Conservation (phyloP, 164 flowering plant genomes). For the Nelumbo lutea region DNA sequence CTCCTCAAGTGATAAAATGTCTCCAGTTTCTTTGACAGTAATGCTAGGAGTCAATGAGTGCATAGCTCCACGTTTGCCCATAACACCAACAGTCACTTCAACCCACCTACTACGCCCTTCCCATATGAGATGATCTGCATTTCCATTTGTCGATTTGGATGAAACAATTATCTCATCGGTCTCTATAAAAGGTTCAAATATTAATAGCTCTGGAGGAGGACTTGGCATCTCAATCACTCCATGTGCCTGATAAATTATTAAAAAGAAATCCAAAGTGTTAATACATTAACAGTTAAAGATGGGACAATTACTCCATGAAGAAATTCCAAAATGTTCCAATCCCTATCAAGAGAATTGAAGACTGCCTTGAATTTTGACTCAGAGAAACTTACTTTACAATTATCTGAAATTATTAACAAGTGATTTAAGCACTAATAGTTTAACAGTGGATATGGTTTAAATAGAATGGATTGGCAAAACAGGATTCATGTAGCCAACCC, state of each 20-base stretch:
- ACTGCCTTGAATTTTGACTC: no score
- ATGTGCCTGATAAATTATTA: conserved; percentile 46
- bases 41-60: conserved; percentile 80
- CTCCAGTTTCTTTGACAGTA: conserved; percentile 89
- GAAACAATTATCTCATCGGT: conserved; percentile 77
- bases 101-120: conserved; percentile 84
- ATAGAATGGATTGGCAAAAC: no score
- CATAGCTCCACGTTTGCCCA: conserved; percentile 74
- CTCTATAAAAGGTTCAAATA: conserved; percentile 92
- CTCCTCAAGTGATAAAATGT: conserved; percentile 87
- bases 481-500: no score
- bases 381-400: no score
- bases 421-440: no score
- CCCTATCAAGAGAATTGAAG: no score
- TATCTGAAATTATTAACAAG: no score
- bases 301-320: not conserved
- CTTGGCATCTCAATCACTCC: conserved; percentile 89
- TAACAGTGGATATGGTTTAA: no score
- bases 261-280: conserved; percentile 2
- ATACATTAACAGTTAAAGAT: not conserved
- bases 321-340: not conserved
- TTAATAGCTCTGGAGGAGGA: conserved; percentile 73
- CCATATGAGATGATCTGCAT: conserved; percentile 45
- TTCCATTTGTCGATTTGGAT: conserved; percentile 36
- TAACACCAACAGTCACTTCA: conserved; percentile 84